These are phyloP conservation scores for Inga laurina DNA, from an alignment of 306 rosid species.

Conservation along the genomic window DNA sequence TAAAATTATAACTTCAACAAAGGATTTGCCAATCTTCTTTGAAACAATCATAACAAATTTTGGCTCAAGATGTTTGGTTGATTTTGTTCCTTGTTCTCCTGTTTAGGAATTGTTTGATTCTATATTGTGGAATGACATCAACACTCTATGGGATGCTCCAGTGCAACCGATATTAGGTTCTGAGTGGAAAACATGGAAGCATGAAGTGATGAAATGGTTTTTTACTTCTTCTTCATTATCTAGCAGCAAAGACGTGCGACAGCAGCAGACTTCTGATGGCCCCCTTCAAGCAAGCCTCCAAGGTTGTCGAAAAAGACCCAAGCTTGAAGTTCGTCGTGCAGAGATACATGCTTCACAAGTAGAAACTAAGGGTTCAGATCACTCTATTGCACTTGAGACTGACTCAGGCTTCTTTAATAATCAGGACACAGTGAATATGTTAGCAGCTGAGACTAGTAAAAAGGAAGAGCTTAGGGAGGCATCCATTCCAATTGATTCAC, in stretches of 20 bases:
- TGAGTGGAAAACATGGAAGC: constrained; percentile 98
- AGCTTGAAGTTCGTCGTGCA: constrained; percentile 98
- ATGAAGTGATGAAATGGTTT: constrained; percentile 90
- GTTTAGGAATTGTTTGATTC: constrained; percentile 84
- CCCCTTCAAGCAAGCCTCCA: constrained; percentile 61
- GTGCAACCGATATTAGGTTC: constrained; percentile 73
- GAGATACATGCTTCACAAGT: constrained; percentile 75
- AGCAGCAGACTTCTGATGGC: constrained; percentile 52
- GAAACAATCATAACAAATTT: constrained; percentile 6
- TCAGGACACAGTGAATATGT: constrained; percentile 49
- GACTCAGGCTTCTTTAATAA: constrained; percentile 66
- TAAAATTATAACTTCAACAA: constrained; percentile 23
- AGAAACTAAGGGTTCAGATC: constrained; percentile 58
- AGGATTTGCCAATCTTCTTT: constrained; percentile 20
- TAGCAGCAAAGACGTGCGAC: constrained; percentile 49
- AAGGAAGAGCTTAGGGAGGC: constrained; percentile 52
- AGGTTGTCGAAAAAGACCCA: constrained; percentile 82
- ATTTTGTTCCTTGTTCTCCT: constrained; percentile 33
- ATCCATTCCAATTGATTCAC: constrained; percentile 40
- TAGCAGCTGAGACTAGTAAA: constrained; percentile 54
- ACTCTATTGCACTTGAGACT: constrained; percentile 59
- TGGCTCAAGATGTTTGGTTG: constrained; percentile 33
- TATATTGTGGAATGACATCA: constrained; percentile 79
- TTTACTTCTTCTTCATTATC: constrained; percentile 55
- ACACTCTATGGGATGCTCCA: constrained; percentile 59